These are phyloP conservation scores for Trametes sanguinea DNA, from an alignment of 768 basidiomycete genomes.

Conservation along the genomic window DNA sequence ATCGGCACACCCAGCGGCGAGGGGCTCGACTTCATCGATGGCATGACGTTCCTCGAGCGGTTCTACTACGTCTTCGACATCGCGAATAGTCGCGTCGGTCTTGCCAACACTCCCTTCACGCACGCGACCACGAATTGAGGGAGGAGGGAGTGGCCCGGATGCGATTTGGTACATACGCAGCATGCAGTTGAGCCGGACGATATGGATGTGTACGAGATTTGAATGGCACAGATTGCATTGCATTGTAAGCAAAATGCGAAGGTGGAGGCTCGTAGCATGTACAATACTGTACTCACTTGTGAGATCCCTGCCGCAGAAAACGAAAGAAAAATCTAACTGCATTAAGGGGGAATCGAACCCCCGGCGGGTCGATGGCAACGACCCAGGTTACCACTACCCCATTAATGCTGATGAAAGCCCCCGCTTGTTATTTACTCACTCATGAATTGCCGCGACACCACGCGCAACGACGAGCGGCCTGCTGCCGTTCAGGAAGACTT, in stretches of 20 bases:
- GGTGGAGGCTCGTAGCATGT: too few relatives aligned
- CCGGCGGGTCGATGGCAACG: constrained; percentile 38
- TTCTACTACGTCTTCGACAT: constrained; percentile 49
- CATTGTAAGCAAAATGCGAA: too few relatives aligned
- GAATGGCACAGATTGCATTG: too few relatives aligned
- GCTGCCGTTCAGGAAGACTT: background rate
- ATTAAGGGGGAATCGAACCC: constrained; percentile 24
- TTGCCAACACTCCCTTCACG: constrained; percentile 43
- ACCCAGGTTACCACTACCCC: constrained; percentile 41
- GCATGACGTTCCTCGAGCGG: constrained; percentile 39
- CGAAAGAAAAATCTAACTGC: background rate
- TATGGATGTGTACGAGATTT: too few relatives aligned
- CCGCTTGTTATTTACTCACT: background rate
- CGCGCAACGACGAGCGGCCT: too few relatives aligned
- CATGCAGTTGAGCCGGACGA: too few relatives aligned
- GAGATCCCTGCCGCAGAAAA: too few relatives aligned
- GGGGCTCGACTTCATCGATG: constrained; percentile 55
- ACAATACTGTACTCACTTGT: too few relatives aligned
- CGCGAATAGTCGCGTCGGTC: constrained; percentile 40
- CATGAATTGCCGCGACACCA: too few relatives aligned
- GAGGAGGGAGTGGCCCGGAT: too few relatives aligned
- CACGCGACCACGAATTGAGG: constrained; percentile 33
- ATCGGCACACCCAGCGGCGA: constrained; percentile 42
- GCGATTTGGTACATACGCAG: too few relatives aligned
- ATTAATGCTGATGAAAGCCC: constrained; percentile 28